Evolutionary conservation across 345 rosid genomes (phyloP), one percentile per base, ranked within the genome.

Genomic region (Citrus maxima): DNA sequence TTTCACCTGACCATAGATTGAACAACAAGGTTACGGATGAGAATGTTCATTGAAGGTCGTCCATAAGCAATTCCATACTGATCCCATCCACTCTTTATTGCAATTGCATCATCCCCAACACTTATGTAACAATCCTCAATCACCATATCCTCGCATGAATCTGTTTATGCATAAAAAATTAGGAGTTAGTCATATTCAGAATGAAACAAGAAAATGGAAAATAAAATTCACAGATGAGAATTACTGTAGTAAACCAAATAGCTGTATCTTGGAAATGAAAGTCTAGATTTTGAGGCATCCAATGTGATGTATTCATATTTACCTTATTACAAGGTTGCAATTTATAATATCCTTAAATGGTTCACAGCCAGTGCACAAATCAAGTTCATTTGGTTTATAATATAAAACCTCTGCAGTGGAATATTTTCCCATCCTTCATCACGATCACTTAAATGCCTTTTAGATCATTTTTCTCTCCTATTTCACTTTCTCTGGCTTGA

Each of bases 61-160:
- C 93, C 95, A 84, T 93, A 95, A 3, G 89, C 84, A 67, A 93
- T 92, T 49, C 99, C 99, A 85, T 92, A 95, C 82, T 95, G 99
- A 91, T 95, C 99, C 99, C 99, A 93, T 37, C 99, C 99, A 80
- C 98, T 95, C 85, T 95, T 93, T 83, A 96, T 96, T 4, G 98
- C 99, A 72, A 96, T 88, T 0, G 88, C 97, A 81, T 96, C 99
- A 82, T 96, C 99, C 67, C 99, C 99, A 18, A 93, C 97, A 73
- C 99, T 96, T 77, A 96, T 96, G 82, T 94, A 96, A 79, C 98
- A 94, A 81, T 94, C 91, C 81, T 96, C 98, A 32, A 96, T 96
- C 30, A 96, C 92, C 93, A 96, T 90, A 84, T 94, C 97, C 83
- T 91, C 93, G 38, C 97, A 96, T 2, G 99, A 96, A 89, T 96